phyloP scores from a whole-genome alignment of 371 early-diverging fungal genomes.

The Batkoa obscura region DNA sequence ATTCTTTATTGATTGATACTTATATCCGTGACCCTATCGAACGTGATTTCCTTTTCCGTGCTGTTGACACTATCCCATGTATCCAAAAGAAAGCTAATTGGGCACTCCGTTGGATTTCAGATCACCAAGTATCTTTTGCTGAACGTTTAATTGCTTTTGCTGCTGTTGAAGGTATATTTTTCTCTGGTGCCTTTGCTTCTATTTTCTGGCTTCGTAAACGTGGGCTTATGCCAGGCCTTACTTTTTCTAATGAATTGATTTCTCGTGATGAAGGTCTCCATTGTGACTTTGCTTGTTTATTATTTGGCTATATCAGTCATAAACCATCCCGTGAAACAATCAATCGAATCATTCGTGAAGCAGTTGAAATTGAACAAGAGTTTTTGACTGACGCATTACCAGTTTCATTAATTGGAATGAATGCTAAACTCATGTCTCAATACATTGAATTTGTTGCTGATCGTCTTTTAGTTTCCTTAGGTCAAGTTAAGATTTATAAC shows the following conservation, averaged over 20 bases:
- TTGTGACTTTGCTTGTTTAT: conserved; percentile 97
- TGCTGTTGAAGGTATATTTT: conserved; percentile 99
- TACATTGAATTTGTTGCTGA: conserved; percentile 99
- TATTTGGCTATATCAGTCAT: conserved; percentile 72
- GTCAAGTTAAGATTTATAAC: conserved; percentile 73
- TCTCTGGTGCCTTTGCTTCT: conserved; percentile 97
- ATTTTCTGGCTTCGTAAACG: conserved; percentile 99
- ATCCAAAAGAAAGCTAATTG: conserved; percentile 97
- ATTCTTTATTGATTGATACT: conserved; percentile 95
- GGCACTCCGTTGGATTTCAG: conserved; percentile 95
- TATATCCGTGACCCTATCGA: conserved; percentile 87
- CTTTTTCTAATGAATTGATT: conserved; percentile 98
- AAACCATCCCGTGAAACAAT: conserved; percentile 59
- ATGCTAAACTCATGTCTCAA: conserved; percentile 85
- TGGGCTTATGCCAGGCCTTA: conserved; percentile 98
- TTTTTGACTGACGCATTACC: conserved; percentile 95
- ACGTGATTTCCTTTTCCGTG: conserved; percentile 85
- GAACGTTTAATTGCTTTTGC: conserved; percentile 97
- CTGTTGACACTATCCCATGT: conserved; percentile 94
- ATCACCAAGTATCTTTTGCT: conserved; percentile 70
- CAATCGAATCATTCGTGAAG: conserved; percentile 70
- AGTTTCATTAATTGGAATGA: conserved; percentile 97
- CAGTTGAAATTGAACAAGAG: conserved; percentile 91
- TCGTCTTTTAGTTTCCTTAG: conserved; percentile 84
- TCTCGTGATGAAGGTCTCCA: conserved; percentile 99